These are phyloP conservation scores for Haplosporangium sp. DNA, from an alignment of 371 early-diverging fungal genomes.

Conservation along the genomic window DNA sequence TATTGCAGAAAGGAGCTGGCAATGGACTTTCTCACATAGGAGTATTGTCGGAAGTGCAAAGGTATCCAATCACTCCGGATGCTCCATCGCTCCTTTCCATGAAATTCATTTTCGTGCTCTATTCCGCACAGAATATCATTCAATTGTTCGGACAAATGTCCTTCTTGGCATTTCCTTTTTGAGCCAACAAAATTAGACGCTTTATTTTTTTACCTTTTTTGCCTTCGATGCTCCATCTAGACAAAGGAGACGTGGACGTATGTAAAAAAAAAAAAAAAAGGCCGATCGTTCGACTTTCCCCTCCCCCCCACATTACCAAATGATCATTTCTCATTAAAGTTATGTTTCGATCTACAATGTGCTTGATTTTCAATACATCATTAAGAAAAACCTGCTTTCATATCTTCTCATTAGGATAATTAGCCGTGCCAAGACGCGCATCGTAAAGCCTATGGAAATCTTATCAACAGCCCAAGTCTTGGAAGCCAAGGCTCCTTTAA, in stretches of 20 bases:
- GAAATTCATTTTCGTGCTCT: slow-evolving; percentile 5
- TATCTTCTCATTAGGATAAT: neutral
- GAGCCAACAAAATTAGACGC: neutral
- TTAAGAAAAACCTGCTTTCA: slow-evolving; percentile 1
- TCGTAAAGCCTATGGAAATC: neutral
- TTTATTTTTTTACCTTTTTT: neutral
- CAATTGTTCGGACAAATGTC: neutral
- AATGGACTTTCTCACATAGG: neutral
- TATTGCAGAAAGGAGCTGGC: neutral
- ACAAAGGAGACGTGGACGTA: neutral
- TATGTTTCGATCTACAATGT: neutral
- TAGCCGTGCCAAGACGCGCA: slow-evolving; percentile 1
- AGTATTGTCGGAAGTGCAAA: neutral
- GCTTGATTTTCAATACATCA: neutral
- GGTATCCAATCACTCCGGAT: slow-evolving; percentile 1
- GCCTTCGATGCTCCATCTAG: neutral
- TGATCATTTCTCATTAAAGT: neutral
- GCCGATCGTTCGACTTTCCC: neutral
- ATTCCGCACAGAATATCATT: neutral
- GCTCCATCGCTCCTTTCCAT: slow-evolving; percentile 1
- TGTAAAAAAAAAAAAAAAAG: neutral
- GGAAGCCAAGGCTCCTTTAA: neutral
- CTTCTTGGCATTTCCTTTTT: slow-evolving; percentile 3
- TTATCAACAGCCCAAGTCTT: neutral
- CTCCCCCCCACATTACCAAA: neutral